These are phyloP conservation scores for Petunia hybrid DNA, from an alignment of 305 asterid genomes.

Conservation along the genomic window DNA sequence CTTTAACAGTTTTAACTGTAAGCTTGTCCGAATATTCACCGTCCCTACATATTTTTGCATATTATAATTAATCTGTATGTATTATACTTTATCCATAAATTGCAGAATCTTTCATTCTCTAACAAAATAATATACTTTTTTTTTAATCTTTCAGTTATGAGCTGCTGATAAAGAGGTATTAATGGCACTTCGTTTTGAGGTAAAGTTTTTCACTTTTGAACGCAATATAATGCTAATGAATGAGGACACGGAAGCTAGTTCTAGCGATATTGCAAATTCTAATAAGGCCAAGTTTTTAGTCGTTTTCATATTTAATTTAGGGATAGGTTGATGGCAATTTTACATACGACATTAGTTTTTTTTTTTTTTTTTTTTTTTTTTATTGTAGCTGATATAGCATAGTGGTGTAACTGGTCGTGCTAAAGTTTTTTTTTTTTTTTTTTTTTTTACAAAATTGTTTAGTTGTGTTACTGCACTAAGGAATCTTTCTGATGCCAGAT, in stretches of 20 bases:
- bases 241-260: neutral
- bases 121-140: neutral
- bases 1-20: neutral
- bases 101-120: neutral
- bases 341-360: neutral
- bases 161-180: neutral
- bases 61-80: neutral
- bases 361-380: neutral
- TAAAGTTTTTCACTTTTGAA: neutral
- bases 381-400: neutral
- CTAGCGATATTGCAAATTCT: neutral
- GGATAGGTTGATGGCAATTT: neutral
- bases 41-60: neutral
- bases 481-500: slow-evolving; percentile 53
- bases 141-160: neutral
- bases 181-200: slow-evolving; percentile 54
- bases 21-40: neutral
- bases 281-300: neutral
- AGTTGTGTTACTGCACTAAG: slow-evolving; percentile 19
- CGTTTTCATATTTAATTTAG: neutral
- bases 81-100: neutral
- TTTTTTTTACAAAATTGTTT: neutral
- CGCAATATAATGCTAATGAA: neutral
- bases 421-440: neutral
- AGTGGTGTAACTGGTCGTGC: neutral